A percentile compares a stretch with the other conserved stretches of the same genome.
Conservation (phyloP, 202 grass and related monocot species). For the Schoenoplectus triqueter region DNA sequence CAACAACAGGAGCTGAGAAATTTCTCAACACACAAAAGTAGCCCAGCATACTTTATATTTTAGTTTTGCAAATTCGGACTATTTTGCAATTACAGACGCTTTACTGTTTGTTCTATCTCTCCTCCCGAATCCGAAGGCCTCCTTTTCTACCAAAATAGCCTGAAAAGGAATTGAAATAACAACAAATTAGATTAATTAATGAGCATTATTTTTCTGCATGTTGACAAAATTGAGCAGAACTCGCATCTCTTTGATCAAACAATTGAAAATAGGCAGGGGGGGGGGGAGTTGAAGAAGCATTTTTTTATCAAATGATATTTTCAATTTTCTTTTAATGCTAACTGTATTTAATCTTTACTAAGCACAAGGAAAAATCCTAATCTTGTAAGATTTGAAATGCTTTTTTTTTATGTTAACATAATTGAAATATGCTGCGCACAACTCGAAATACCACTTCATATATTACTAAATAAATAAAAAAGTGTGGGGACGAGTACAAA, state of each 20-base stretch:
- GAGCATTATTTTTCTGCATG: neutral
- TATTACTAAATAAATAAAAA: neutral
- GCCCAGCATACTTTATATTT: conserved; percentile 30
- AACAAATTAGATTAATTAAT: neutral
- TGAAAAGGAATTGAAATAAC: conserved; percentile 40
- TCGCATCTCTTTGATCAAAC: neutral
- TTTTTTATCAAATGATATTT: neutral
- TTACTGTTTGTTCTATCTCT: conserved; percentile 51
- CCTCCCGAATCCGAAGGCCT: conserved; percentile 49
- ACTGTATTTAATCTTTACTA: neutral
- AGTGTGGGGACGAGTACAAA: neutral
- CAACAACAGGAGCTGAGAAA: conserved; percentile 21
- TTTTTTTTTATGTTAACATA: neutral
- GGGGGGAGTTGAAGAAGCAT: too few species aligned
- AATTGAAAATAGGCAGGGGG: neutral
- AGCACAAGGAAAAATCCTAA: neutral
- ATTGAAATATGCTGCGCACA: neutral
- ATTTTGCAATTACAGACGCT: conserved; percentile 25
- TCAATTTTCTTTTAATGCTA: neutral
- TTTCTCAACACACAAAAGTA: conserved; percentile 35
- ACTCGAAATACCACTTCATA: neutral
- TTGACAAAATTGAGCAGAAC: neutral
- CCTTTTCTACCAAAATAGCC: conserved; percentile 49
- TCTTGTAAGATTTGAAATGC: neutral
- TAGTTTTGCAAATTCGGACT: conserved; percentile 33